Evolutionary conservation across 768 basidiomycete species (phyloP).

Genomic region (Cystofilobasidium capitatum): DNA sequence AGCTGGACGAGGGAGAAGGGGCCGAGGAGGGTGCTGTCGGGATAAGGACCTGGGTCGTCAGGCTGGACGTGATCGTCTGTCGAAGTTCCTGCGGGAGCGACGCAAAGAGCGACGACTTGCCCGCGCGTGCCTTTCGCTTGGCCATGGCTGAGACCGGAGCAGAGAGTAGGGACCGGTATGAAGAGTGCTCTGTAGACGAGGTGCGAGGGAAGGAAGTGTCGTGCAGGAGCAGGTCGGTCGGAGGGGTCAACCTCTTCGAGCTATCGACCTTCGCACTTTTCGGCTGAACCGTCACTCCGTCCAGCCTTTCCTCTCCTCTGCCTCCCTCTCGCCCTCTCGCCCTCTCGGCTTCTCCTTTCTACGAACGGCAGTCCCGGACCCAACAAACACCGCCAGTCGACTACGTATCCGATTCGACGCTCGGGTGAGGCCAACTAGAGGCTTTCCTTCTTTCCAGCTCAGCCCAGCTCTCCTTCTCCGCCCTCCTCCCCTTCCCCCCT

Average conservation of each 20-base stretch:
- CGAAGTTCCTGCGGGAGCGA: constrained; percentile 33
- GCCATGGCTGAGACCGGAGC: constrained; percentile 2
- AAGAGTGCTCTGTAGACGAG: no score
- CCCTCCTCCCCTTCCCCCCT: not conserved
- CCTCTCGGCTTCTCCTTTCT: not conserved
- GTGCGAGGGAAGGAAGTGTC: no score
- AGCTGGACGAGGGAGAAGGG: not conserved
- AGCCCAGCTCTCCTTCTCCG: no score
- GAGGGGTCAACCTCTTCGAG: no score
- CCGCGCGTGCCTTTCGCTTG: constrained; percentile 4
- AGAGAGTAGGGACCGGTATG: no score
- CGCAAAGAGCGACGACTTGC: constrained; percentile 31
- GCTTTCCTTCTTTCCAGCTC: no score
- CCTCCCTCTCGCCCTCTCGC: not conserved
- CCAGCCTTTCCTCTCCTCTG: not conserved
- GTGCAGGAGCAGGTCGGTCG: no score
- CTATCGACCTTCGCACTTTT: not conserved
- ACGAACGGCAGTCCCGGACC: no score
- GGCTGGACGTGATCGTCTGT: constrained; percentile 28
- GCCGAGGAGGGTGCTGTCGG: not conserved
- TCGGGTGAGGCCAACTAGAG: no score
- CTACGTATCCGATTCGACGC: no score
- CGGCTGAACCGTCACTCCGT: not conserved
- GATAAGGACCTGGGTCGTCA: constrained; percentile 3
- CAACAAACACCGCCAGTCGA: no score